Percentiles rank a stretch among this genome's conserved stretches.
These are phyloP conservation scores for Camptophora hylomeconis DNA, from an alignment of 2,329 filamentous ascomycete genomes.

Conservation along the genomic window DNA sequence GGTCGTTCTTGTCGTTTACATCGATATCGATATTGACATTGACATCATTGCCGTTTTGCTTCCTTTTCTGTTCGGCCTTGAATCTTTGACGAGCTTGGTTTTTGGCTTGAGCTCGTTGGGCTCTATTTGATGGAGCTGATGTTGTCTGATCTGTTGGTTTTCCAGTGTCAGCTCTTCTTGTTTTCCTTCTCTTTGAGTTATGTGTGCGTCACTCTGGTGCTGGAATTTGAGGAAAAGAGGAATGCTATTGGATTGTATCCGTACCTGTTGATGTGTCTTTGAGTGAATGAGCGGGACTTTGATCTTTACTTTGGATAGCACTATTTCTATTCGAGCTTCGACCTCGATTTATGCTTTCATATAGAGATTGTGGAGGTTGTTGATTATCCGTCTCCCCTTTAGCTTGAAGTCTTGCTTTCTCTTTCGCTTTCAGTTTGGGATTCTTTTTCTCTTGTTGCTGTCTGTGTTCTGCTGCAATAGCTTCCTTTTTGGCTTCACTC, in stretches of 20 bases:
- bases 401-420: background rate
- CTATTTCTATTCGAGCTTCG: background rate
- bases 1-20: background rate
- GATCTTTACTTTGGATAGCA: too few species aligned
- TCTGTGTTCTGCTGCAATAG: constrained; percentile 5
- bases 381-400: background rate
- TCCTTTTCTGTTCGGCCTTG: background rate
- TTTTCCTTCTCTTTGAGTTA: too few species aligned
- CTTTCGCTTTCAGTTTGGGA: background rate
- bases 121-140: too few species aligned
- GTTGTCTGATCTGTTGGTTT: too few species aligned
- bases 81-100: background rate
- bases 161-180: too few species aligned
- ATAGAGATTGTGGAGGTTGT: background rate
- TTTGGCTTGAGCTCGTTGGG: too few species aligned
- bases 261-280: too few species aligned
- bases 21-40: background rate
- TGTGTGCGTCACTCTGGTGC: too few species aligned
- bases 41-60: background rate
- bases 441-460: constrained; percentile 15
- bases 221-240: too few species aligned
- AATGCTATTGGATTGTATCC: too few species aligned
- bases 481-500: constrained; percentile 9
- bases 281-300: too few species aligned
- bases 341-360: background rate